Evolutionary conservation across 176 grass and related monocot genomes (phyloP).

Genomic region (Aegilops longissima): DNA sequence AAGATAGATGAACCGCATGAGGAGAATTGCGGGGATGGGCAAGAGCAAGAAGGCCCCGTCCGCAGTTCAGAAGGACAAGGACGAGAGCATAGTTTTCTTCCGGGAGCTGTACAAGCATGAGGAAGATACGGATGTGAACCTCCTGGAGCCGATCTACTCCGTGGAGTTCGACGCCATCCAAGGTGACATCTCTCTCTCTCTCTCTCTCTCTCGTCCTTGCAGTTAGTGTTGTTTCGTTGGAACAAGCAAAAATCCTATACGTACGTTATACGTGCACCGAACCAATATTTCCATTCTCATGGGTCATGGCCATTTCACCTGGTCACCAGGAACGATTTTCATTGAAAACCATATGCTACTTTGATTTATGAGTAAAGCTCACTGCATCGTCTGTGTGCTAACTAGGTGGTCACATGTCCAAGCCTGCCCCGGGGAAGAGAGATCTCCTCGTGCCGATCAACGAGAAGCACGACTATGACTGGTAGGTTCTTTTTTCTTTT

Average conservation of each 20-base stretch:
- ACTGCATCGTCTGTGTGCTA: not conserved
- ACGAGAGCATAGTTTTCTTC: constrained; percentile 63
- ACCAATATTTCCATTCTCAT: no score
- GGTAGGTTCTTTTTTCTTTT: constrained; percentile 15
- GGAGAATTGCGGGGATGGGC: constrained; percentile 34
- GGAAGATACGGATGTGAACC: constrained; percentile 46
- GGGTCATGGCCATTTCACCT: not conserved
- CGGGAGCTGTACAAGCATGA: constrained; percentile 54
- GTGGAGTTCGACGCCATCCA: constrained; percentile 52
- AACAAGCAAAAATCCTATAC: not conserved
- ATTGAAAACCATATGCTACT: not conserved
- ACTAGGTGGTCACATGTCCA: constrained; percentile 18
- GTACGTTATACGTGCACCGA: not conserved
- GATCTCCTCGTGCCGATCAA: constrained; percentile 42
- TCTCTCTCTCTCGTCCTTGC: not conserved
- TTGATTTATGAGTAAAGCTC: not conserved
- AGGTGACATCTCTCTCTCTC: constrained; percentile 24
- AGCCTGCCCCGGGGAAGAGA: constrained; percentile 31
- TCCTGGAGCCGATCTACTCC: constrained; percentile 53
- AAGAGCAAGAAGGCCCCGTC: constrained; percentile 26
- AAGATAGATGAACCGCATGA: constrained; percentile 46
- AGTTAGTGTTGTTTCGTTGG: no score
- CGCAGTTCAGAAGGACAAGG: constrained; percentile 36
- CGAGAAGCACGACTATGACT: constrained; percentile 62
- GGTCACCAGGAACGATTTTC: not conserved